Conservation (phyloP, 2,329 filamentous ascomycete species). For the Hymenoscyphus infarciens region DNA sequence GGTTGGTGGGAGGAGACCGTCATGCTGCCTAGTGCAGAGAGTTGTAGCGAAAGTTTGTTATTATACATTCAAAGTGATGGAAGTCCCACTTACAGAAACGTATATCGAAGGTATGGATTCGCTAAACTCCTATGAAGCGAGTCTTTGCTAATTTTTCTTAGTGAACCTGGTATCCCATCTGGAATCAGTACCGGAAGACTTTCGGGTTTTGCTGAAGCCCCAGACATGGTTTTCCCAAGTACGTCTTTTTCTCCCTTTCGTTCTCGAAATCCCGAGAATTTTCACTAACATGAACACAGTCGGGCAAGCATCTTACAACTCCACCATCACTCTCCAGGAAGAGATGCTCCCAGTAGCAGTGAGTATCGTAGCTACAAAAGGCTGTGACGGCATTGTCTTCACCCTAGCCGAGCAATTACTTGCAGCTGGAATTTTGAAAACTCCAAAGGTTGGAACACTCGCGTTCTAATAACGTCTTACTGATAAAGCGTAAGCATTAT, state of each 20-base stretch:
- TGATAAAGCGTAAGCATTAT: background rate
- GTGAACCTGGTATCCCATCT: conserved; percentile 42
- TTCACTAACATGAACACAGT: conserved; percentile 15
- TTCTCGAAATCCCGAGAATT: background rate
- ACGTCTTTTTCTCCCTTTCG: conserved; percentile 9
- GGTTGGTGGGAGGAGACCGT: conserved; percentile 46
- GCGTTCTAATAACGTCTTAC: background rate
- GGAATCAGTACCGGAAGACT: conserved; percentile 44
- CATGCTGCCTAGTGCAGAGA: conserved; percentile 39
- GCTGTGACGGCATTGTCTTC: conserved; percentile 58
- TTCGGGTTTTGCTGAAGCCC: conserved; percentile 45
- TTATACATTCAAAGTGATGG: conserved; percentile 45
- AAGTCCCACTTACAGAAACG: conserved; percentile 43
- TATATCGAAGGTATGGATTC: conserved; percentile 32
- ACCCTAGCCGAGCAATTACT: conserved; percentile 50
- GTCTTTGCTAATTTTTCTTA: conserved; percentile 8
- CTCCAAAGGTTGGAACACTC: conserved; percentile 41
- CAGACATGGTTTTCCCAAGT: conserved; percentile 45
- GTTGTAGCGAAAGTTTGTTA: conserved; percentile 48
- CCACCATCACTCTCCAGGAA: conserved; percentile 44
- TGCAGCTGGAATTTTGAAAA: conserved; percentile 44
- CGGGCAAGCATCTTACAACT: conserved; percentile 40
- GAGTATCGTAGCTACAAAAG: conserved; percentile 53
- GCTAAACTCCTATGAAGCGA: background rate
- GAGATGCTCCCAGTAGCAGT: conserved; percentile 56